Evolutionary conservation across 768 basidiomycete species (phyloP).

Genomic region (Imleria badia): DNA sequence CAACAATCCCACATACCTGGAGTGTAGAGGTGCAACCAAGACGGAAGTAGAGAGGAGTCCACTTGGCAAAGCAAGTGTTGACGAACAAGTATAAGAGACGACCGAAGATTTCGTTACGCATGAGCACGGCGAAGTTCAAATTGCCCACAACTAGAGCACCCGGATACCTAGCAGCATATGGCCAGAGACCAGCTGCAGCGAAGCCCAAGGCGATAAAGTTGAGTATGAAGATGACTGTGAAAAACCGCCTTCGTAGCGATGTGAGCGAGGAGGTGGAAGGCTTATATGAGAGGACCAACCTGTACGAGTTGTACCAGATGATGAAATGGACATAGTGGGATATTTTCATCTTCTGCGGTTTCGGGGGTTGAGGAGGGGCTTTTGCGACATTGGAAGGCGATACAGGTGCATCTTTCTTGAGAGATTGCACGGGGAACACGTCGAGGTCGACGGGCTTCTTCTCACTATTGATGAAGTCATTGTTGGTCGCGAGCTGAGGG

Average conservation of each 20-base stretch:
- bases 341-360: slow-evolving; percentile 52
- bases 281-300: slow-evolving; percentile 39
- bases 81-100: slow-evolving; percentile 70
- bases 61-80: slow-evolving; percentile 80
- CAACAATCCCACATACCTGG: slow-evolving; percentile 41
- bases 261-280: slow-evolving; percentile 1
- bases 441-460: slow-evolving; percentile 36
- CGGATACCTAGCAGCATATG: slow-evolving; percentile 62
- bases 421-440: slow-evolving; percentile 34
- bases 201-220: slow-evolving; percentile 62
- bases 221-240: slow-evolving; percentile 55
- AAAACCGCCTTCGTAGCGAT: slow-evolving; percentile 59
- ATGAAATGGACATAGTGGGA: slow-evolving; percentile 61
- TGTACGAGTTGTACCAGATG: slow-evolving; percentile 80
- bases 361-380: slow-evolving; percentile 34
- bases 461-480: slow-evolving; percentile 36
- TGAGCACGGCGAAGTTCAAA: slow-evolving; percentile 66
- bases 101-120: slow-evolving; percentile 82
- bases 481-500: slow-evolving; percentile 28
- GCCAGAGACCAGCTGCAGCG: slow-evolving; percentile 63
- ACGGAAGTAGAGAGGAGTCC: slow-evolving; percentile 72
- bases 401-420: slow-evolving; percentile 43
- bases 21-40: slow-evolving; percentile 72
- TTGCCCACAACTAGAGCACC: slow-evolving; percentile 77
- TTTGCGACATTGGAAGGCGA: slow-evolving; percentile 36